These are phyloP conservation scores for Penicillium frequentans DNA, from an alignment of 2,329 filamentous ascomycete genomes.

Conservation along the genomic window DNA sequence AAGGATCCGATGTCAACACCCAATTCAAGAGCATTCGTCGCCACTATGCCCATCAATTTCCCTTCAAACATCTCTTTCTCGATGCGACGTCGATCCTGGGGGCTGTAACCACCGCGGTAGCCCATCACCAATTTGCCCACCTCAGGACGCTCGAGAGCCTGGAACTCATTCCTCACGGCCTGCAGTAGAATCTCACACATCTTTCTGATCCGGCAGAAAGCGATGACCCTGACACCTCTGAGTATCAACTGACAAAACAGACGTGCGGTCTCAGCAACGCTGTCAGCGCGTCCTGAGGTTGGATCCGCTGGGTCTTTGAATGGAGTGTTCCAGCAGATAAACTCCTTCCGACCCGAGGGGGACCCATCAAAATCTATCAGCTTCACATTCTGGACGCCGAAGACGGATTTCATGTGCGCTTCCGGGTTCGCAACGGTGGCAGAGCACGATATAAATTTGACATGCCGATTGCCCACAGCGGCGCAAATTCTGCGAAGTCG, in stretches of 20 bases:
- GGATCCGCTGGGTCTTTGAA: slow-evolving; percentile 87
- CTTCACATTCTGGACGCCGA: slow-evolving; percentile 77
- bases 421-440: slow-evolving; percentile 92
- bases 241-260: slow-evolving; percentile 88
- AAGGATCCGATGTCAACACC: slow-evolving; percentile 94
- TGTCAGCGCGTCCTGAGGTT: slow-evolving; percentile 79
- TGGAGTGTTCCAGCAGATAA: slow-evolving; percentile 96
- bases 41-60: slow-evolving; percentile 87
- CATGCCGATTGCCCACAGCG: slow-evolving; percentile 77
- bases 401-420: slow-evolving; percentile 91
- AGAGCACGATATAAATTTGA: slow-evolving; percentile 94
- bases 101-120: slow-evolving; percentile 91
- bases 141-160: slow-evolving; percentile 69
- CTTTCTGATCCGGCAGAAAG: slow-evolving; percentile 85
- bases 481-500: slow-evolving; percentile 84
- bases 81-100: slow-evolving; percentile 83
- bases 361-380: slow-evolving; percentile 91
- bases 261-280: slow-evolving; percentile 80
- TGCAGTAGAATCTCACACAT: slow-evolving; percentile 83
- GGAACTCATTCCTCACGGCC: slow-evolving; percentile 76
- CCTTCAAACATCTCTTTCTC: slow-evolving; percentile 98
- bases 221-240: slow-evolving; percentile 85
- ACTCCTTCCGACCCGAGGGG: slow-evolving; percentile 88
- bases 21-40: slow-evolving; percentile 87
- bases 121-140: slow-evolving; percentile 83